These are phyloP conservation scores for Alliaria petiolata DNA, from an alignment of 345 rosid genomes.

Conservation along the genomic window DNA sequence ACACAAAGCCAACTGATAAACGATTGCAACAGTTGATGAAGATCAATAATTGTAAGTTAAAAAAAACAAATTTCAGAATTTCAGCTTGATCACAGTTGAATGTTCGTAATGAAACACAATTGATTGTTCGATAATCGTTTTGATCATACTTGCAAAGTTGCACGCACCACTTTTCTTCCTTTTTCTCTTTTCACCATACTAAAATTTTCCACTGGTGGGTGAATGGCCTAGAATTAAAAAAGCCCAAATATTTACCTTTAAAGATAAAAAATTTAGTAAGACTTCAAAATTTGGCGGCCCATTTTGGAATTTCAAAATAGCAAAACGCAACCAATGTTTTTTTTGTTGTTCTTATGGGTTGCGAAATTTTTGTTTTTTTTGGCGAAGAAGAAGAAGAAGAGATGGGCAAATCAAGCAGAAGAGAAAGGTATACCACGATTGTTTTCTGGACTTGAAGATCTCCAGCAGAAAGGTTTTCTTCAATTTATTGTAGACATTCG, in stretches of 20 bases:
- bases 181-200: no score
- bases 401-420: not conserved
- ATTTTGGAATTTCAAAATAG: not conserved
- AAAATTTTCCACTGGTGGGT: no score
- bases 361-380: no score
- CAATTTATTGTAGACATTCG: not conserved
- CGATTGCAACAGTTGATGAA: not conserved
- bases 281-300: slow-evolving; percentile 7
- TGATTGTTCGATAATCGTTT: not conserved
- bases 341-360: not conserved
- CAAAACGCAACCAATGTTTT: not conserved
- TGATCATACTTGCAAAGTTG: not conserved
- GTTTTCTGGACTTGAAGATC: not conserved
- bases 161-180: not conserved
- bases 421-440: not conserved
- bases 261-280: no score
- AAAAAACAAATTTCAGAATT: not conserved
- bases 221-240: no score
- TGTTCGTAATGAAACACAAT: no score
- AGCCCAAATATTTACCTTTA: no score
- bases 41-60: not conserved
- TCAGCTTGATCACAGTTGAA: no score
- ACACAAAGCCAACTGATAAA: no score
- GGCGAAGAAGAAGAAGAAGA: slow-evolving; percentile 13
- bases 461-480: not conserved